A percentile compares a stretch with the other conserved stretches of the same genome.
phyloP scores from a whole-genome alignment of 768 basidiomycete species.

The Leccinellum rugosiceps region DNA sequence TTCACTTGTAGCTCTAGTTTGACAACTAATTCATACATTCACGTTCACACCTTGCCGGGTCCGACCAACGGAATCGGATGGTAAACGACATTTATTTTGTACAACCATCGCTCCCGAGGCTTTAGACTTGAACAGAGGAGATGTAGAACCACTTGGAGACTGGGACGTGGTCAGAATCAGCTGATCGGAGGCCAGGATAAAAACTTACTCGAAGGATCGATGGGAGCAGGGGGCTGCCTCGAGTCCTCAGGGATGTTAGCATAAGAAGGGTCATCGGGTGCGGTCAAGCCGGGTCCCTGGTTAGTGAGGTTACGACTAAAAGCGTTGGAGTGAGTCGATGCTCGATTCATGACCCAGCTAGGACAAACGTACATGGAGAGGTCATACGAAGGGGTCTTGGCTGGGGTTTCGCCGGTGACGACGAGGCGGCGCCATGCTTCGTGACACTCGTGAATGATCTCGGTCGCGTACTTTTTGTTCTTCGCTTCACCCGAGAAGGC shows the following conservation, averaged over 20 bases:
- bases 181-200: neutral
- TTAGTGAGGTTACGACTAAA: constrained; percentile 78
- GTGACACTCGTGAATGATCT: constrained; percentile 98
- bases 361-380: constrained; percentile 71
- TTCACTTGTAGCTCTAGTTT: constrained; percentile 27
- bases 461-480: constrained; percentile 99
- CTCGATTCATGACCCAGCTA: neutral
- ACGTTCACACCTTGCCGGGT: neutral
- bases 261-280: constrained; percentile 61
- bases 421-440: constrained; percentile 97
- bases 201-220: constrained; percentile 86
- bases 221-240: constrained; percentile 78
- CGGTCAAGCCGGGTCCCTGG: constrained; percentile 63
- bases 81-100: neutral
- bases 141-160: constrained; percentile 96
- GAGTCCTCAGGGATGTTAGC: constrained; percentile 71
- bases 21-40: constrained; percentile 5
- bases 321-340: constrained; percentile 1
- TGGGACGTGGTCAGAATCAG: constrained; percentile 29
- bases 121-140: constrained; percentile 77
- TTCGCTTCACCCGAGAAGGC: constrained; percentile 99
- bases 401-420: constrained; percentile 63
- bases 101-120: neutral
- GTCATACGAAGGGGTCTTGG: constrained; percentile 70
- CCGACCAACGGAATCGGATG: neutral